These are phyloP conservation scores for Aspergillus cristatus DNA, from an alignment of 495 filamentous ascomycete species.

Conservation along the genomic window DNA sequence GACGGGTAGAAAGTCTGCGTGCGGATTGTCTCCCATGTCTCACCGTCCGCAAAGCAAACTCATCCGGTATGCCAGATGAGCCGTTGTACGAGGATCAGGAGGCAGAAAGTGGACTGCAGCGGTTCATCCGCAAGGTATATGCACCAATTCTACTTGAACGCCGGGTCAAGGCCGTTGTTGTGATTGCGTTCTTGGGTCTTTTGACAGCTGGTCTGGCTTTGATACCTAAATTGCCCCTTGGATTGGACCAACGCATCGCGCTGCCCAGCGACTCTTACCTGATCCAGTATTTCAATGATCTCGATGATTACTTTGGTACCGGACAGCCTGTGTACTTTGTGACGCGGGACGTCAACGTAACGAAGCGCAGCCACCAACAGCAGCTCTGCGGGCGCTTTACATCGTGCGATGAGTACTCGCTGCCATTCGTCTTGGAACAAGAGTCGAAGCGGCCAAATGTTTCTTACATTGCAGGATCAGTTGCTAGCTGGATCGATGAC, in stretches of 20 bases:
- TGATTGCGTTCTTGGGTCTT: constrained; percentile 77
- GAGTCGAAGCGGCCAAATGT: constrained; percentile 85
- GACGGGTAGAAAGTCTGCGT: constrained; percentile 70
- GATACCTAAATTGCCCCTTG: constrained; percentile 74
- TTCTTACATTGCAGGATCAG: constrained; percentile 84
- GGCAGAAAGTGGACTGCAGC: constrained; percentile 63
- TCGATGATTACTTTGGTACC: constrained; percentile 82
- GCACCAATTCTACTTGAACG: constrained; percentile 72
- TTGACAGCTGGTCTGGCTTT: constrained; percentile 77
- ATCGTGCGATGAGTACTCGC: constrained; percentile 71
- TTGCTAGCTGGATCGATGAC: constrained; percentile 95
- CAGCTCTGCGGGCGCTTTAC: constrained; percentile 87
- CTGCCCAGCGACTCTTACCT: constrained; percentile 89
- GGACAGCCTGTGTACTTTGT: constrained; percentile 97
- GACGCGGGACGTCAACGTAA: constrained; percentile 68
- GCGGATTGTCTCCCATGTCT: constrained; percentile 94
- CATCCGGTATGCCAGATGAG: constrained; percentile 39
- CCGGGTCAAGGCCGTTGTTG: constrained; percentile 62
- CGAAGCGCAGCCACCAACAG: constrained; percentile 62
- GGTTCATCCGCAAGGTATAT: constrained; percentile 81
- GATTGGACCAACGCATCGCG: constrained; percentile 88
- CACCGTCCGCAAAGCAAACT: constrained; percentile 56
- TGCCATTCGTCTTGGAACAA: constrained; percentile 81
- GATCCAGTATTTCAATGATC: constrained; percentile 89
- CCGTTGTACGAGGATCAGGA: constrained; percentile 54